Base-by-base conservation (phyloP, 805 yeast genomes). In the Komagataella pastoris region DNA sequence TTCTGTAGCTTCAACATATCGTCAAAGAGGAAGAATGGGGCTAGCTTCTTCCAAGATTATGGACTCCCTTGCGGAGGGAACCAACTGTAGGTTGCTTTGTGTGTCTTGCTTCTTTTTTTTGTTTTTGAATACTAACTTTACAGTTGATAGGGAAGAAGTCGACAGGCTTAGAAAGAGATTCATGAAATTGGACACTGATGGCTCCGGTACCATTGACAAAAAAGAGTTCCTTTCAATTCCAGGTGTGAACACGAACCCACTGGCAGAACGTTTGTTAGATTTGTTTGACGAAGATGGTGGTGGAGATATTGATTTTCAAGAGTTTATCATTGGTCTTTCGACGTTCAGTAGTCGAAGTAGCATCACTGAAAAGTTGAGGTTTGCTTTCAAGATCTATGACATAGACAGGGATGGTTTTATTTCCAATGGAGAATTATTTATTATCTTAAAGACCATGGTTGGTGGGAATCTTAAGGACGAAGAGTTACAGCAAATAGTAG, bases 361-460 rank as follows among this genome's bases (percentile, higher is more conserved):
- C 21, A 80, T 80, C 49, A 83, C 81, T 51, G 97, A 88, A 57
- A 91, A 89, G 66, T 74, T 91, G 54, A 74, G 73, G 61, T 93
- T 95, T 71, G 93, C 97, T 8, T 93, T 93, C 69, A 86, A 83
- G 61, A 88, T 93, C 17, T 93, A 93, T 63, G 99, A 93, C 63
- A 88, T 93, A 56, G 99, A 93, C 66, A 76, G 88, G 52, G 99
- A 93, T 64, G 99, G 99, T 0, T 89, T 62, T 63, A 88, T 93
- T 44, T 90, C 97, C 2, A 91, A 91, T 63, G 99, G 99, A 21
- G 99, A 93, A 67, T 67, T 93, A 52, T 93, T 84, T 61, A 74
- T 91, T 46, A 98, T 93, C 46, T 72, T 93, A 69, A 87, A 93
- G 67, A 86, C 88, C 79, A 93, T 93, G 99, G 99, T 95, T 24